These are phyloP conservation scores for Hippophae tibetana DNA, from an alignment of 306 rosid species.

Conservation along the genomic window DNA sequence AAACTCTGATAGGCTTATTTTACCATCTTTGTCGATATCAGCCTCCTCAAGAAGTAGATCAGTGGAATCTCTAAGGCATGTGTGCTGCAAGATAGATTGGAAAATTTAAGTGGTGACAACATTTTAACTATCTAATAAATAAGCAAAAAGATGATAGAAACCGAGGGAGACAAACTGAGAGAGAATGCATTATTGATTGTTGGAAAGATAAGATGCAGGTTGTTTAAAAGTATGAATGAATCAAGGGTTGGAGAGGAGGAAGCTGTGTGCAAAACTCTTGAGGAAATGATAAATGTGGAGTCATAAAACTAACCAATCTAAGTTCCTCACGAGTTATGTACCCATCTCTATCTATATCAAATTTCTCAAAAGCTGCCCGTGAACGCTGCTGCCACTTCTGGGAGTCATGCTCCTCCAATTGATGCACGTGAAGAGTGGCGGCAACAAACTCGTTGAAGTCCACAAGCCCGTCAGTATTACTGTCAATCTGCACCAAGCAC, in stretches of 20 bases:
- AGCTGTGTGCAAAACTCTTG: too few relatives aligned
- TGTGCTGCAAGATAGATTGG: slow-evolving; percentile 47
- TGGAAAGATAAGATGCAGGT: too few relatives aligned
- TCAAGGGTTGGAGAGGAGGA: too few relatives aligned
- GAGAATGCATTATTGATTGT: too few relatives aligned
- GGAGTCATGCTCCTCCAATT: slow-evolving; percentile 92
- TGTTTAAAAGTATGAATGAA: too few relatives aligned
- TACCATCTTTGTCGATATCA: slow-evolving; percentile 90
- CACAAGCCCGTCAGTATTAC: slow-evolving; percentile 96
- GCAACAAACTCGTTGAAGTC: slow-evolving; percentile 95
- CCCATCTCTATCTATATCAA: slow-evolving; percentile 87
- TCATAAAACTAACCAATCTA: slow-evolving; percentile 61
- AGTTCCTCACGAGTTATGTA: slow-evolving; percentile 91
- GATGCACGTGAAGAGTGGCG: slow-evolving; percentile 90
- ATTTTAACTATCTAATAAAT: too few relatives aligned
- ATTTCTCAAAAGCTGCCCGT: slow-evolving; percentile 86
- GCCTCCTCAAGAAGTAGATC: slow-evolving; percentile 94
- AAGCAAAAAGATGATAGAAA: too few relatives aligned
- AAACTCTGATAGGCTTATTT: slow-evolving; percentile 80
- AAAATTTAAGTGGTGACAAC: neutral
- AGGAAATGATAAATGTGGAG: slow-evolving; percentile 1
- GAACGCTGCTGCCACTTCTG: slow-evolving; percentile 82
- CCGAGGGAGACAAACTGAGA: too few relatives aligned
- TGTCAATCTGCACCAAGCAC: slow-evolving; percentile 60
- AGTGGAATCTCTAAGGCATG: slow-evolving; percentile 73